Evolutionary conservation across 257 asterid genomes (phyloP), one percentile per base, ranked within the genome.

Genomic region (Solanum pinnatisectum): DNA sequence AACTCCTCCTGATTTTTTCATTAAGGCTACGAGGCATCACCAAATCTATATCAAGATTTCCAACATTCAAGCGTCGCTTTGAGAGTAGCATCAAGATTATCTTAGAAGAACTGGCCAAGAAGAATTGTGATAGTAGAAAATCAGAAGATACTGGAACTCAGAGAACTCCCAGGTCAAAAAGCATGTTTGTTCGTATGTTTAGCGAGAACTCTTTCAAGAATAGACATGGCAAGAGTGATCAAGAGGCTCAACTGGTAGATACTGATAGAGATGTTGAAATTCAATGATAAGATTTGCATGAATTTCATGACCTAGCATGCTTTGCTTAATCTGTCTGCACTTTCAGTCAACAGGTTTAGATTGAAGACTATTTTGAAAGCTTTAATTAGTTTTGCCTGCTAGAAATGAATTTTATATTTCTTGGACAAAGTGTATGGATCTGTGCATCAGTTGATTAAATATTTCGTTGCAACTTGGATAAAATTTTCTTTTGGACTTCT

Each of bases 21-120:
- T 71, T 14, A 30, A 97, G 99, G 71, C 95, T 97, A 87, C 94
- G 91, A 87, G 99, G 99, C 86, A 97, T 97, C 89, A 97, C 98
- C 4, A 95, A 93, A 90, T 94, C 98, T 3, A 92, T 97, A 90
- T 91, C 97, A n/a, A 94, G 99, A 88, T 96, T 91, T 89, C 99
- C 99, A 33, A 95, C 99, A 10, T 94, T 89, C 77, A 95, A 95
- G 90, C 96, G 99, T 12, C 97, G 99, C 14, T 96, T 95, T 92
- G 99, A 95, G 70, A 77, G 88, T 67, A 94, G 94, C 59, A 93
- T 90, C 86, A 91, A 88, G 87, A 87, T 49, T 84, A 91, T 97
- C 68, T 90, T 93, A 20, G 96, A 96, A 71, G 94, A 93, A 90
- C 98, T 97, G n/a, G 93, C 88, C 42, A 91, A 91, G 90, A 95